Percentiles rank a stretch among this genome's conserved stretches.
phyloP scores from a whole-genome alignment of 768 basidiomycete species.

The Naganishia antarctica region DNA sequence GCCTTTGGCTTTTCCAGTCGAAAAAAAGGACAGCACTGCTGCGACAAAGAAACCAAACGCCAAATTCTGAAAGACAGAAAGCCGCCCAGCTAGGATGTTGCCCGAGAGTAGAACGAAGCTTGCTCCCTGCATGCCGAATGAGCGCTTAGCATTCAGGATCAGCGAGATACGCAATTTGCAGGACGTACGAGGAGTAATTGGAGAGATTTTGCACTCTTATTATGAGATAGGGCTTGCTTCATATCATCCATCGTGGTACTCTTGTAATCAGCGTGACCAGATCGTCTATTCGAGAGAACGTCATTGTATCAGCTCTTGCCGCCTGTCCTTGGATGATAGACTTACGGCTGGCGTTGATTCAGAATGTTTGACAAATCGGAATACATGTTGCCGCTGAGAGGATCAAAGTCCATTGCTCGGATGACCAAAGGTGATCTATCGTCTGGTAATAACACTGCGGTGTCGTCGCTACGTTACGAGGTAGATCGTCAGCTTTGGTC shows the following conservation, averaged over 20 bases:
- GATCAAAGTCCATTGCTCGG: slow-evolving; percentile 5
- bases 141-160: neutral
- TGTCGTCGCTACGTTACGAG: neutral
- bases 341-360: slow-evolving; percentile 9
- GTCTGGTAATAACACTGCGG: slow-evolving; percentile 8
- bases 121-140: neutral
- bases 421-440: slow-evolving; percentile 6
- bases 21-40: neutral
- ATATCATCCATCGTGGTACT: slow-evolving; percentile 7
- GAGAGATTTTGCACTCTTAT: neutral
- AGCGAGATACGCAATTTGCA: neutral
- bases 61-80: slow-evolving; percentile 9
- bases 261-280: slow-evolving; percentile 3
- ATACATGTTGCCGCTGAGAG: neutral
- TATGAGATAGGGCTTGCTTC: slow-evolving; percentile 1
- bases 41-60: neutral
- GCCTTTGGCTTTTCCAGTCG: neutral
- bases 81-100: neutral
- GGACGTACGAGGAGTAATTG: neutral
- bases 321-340: neutral
- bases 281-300: neutral
- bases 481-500: neutral
- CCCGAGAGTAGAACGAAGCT: neutral
- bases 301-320: neutral
- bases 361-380: neutral